These are phyloP conservation scores for Metarhizium brunneum DNA, from an alignment of 2,329 filamentous ascomycete genomes.

Conservation along the genomic window DNA sequence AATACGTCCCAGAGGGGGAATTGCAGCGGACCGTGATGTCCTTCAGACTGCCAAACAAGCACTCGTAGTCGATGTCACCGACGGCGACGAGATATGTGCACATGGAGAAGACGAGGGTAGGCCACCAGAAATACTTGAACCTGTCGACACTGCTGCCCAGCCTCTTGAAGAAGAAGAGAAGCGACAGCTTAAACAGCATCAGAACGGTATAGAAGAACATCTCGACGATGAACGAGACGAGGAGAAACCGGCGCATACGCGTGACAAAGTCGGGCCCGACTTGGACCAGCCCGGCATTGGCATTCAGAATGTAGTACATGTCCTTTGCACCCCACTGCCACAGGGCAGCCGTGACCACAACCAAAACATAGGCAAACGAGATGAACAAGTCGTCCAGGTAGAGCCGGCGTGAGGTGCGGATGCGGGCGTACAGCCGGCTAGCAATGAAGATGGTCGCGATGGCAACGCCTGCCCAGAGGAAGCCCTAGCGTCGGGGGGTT, in stretches of 20 bases:
- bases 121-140: constrained; percentile 1
- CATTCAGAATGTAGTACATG: constrained; percentile 1
- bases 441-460: background rate
- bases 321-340: constrained; percentile 4
- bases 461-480: constrained; percentile 1
- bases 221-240: background rate
- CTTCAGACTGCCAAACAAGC: background rate
- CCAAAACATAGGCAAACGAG: background rate
- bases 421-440: background rate
- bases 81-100: background rate
- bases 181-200: background rate
- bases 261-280: background rate
- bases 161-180: constrained; percentile 2
- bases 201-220: constrained; percentile 1
- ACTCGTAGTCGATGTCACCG: background rate
- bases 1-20: background rate
- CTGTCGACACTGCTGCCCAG: background rate
- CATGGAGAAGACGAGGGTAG: background rate
- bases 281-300: background rate
- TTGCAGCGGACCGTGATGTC: background rate
- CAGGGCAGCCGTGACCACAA: background rate
- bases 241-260: background rate
- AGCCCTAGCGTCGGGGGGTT: background rate
- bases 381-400: background rate
- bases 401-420: background rate